Conservation (phyloP, 257 asterid species). For the Fraxinus pennsylvanica region DNA sequence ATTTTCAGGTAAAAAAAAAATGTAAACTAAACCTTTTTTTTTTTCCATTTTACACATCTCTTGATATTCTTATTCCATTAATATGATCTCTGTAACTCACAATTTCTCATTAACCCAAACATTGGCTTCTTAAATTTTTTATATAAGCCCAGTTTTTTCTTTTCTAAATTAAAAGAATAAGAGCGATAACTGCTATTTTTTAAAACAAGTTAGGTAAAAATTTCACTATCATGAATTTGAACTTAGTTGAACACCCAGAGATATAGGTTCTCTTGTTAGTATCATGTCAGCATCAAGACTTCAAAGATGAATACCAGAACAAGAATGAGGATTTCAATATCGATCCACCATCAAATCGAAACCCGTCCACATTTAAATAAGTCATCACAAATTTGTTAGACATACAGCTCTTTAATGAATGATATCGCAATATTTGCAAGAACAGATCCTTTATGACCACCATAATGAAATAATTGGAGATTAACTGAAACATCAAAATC, state of each 20-base stretch:
- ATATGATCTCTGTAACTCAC: constrained; percentile 19
- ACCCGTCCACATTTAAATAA: constrained; percentile 11
- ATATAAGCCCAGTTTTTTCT: background rate
- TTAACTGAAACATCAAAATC: constrained; percentile 4
- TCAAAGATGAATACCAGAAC: background rate
- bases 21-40: background rate
- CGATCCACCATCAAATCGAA: constrained; percentile 19
- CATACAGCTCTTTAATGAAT: background rate
- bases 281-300: constrained; percentile 14
- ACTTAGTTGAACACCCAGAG: background rate
- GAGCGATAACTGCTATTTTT: background rate
- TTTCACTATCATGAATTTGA: constrained; percentile 1
- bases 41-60: background rate
- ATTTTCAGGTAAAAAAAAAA: background rate
- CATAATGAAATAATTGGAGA: constrained; percentile 21
- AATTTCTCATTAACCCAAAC: background rate
- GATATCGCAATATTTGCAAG: constrained; percentile 5
- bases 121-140: background rate
- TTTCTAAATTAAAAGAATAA: background rate
- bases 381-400: background rate
- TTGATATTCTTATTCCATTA: background rate
- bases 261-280: constrained; percentile 8
- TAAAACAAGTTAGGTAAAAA: background rate
- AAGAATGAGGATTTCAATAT: background rate
- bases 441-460: constrained; percentile 8